Base-by-base conservation (phyloP, 2,329 filamentous ascomycete species). In the Cyphellophora europaea region DNA sequence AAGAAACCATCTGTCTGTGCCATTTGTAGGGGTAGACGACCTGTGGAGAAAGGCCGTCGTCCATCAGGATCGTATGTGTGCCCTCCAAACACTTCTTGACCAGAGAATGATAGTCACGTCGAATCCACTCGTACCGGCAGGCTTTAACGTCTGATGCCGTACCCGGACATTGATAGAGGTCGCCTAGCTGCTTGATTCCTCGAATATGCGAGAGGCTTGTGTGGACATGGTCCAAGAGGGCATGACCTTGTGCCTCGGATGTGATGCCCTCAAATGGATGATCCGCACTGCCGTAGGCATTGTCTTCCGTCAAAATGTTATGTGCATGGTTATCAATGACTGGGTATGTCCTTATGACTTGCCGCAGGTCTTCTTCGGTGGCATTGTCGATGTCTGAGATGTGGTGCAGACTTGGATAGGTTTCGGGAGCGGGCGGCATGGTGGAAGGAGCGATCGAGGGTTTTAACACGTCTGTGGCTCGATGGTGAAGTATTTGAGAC, bases 21-120 rank as follows among this genome's bases (percentile, higher is more conserved):
- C 76, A 82, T 4, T 61, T 51, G 47, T 75, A 82, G 0, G 65
- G 54, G 45, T 82, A 70, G 2, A 74, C 69, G 5, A 71, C 66
- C 2, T 63, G 61, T 11, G 65, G 61, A 34, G 72, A 69, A 5
- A 89, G 59, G 0, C 83, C 79, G 56, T 91, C 84, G 47, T 91
- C 85, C n/a, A 93, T 69, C 2, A 93, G 65, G 8, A 89, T 65
- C 2, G 72, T 74, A 53, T 88, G 77, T 17, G 84, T 82, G 2
- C 83, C 83, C 10, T 72, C 58, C 4, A 93, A 67, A 48, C 83
- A 91, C 42, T 65, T 67, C 29, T 61, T 65, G 8, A 74, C 65
- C 65, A 86, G 76, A 3, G 57, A 67, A 4, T 74, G 62, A 36
- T 72, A 69, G 39, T 71, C 61, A 13, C 59, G 56, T 16, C 63